Evolutionary conservation across 1,284 basidiomycete species (phyloP), one percentile per base, ranked within the genome.

Genomic region (Hymenochaete sp.): DNA sequence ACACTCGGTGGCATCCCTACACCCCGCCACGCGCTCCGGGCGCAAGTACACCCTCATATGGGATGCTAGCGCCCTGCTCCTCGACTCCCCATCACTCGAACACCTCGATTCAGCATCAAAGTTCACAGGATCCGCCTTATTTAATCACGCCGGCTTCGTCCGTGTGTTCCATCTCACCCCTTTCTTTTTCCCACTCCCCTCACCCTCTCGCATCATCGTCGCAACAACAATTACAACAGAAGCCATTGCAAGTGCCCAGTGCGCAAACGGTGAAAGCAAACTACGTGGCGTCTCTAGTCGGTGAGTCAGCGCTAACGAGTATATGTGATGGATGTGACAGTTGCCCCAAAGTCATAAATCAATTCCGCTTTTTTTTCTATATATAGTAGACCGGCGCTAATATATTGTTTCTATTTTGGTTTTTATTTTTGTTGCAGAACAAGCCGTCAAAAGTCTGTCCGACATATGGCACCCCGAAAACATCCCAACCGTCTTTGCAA

Each of bases 391-490:
- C 13, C 21, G 32, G 13, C 21, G 5, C 42, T 45, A 31, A 48
- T 42, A 48, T 47, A 44, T 55, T 56, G 55, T 45, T 55, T 48
- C 41, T 49, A 52, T 45, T n/a, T 55, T 45, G 37, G 27, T 27
- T 35, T 42, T 41, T 39, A 39, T 46, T 29, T 38, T 42, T 35
- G 48, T 40, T 51, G 37, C 60, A 86, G 82, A 86, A 67, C 79
- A 84, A 75, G 76, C 83, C 35, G 75, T 86, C 49, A 80, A 79
- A 57, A 78, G 73, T 4, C 61, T 86, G 44, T 77, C 72, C 57
- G 79, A 86, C 53, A 80, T 83, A 60, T 86, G 83, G 83, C 76
- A 68, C 38, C 75, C 76, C 2, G 75, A 84, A 56, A 75, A 81
- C 56, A 79, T 86, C 32, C 83, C 84, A 1, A 43, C 56, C 21